These are phyloP conservation scores for Huntiella moniliformis DNA, from an alignment of 2,329 filamentous ascomycete species.

Conservation along the genomic window DNA sequence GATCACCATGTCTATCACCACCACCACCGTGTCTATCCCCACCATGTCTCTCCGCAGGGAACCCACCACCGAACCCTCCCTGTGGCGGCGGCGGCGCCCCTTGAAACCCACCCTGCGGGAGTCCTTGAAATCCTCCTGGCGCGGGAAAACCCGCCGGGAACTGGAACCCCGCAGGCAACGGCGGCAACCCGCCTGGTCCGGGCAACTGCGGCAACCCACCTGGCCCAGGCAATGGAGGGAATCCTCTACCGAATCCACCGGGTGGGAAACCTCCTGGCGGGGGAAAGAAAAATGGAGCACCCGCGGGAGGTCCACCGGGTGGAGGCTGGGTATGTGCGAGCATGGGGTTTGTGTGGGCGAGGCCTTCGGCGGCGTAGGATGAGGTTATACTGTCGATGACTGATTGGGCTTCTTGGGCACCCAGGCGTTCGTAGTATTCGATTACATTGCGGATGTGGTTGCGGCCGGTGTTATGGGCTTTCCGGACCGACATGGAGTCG, in stretches of 20 bases:
- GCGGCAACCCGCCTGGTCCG: not conserved
- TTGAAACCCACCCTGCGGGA: conserved; percentile 13
- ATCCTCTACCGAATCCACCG: conserved; percentile 18
- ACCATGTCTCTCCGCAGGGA: no score
- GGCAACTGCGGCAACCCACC: not conserved
- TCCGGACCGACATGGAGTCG: conserved; percentile 98
- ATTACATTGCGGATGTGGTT: conserved; percentile 96
- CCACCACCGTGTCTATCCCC: no score
- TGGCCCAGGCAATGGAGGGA: conserved; percentile 20
- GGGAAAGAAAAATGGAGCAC: conserved; percentile 19
- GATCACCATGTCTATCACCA: no score
- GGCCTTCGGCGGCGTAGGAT: conserved; percentile 86
- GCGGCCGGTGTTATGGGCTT: conserved; percentile 89
- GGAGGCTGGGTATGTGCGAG: conserved; percentile 47
- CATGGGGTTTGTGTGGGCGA: conserved; percentile 71
- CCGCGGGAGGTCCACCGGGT: conserved; percentile 17
- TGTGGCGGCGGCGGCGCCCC: not conserved
- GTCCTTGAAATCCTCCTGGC: conserved; percentile 14
- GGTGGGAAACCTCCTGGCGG: conserved; percentile 23
- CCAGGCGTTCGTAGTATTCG: conserved; percentile 98
- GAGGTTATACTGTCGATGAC: conserved; percentile 97
- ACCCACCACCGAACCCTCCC: no score
- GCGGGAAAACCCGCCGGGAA: conserved; percentile 15
- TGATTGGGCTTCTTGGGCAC: conserved; percentile 93
- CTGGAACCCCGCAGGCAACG: conserved; percentile 10